Evolutionary conservation across 331 rosid species (phyloP).

Genomic region (Malus hybrid): DNA sequence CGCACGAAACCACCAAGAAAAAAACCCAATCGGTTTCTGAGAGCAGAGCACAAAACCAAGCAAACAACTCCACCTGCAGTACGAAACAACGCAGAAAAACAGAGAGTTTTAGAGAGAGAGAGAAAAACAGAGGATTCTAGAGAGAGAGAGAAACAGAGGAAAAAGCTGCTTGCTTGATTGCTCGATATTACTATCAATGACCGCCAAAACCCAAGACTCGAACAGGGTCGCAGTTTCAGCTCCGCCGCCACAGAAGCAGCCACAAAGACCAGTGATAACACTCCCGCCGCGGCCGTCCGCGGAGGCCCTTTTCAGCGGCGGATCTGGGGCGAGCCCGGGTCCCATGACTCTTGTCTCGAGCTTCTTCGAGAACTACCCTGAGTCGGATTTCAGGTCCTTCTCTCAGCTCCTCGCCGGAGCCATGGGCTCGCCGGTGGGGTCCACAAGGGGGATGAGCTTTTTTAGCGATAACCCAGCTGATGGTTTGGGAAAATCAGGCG

Average conservation of each 20-base stretch:
- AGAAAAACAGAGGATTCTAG: neutral
- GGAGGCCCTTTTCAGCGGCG: constrained; percentile 68
- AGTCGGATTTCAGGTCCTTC: constrained; percentile 63
- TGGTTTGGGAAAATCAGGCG: constrained; percentile 24
- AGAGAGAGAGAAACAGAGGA: neutral
- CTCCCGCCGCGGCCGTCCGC: constrained; percentile 85
- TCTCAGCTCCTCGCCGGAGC: constrained; percentile 98
- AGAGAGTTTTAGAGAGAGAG: neutral
- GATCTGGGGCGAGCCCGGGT: constrained; percentile 73
- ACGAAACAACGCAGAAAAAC: neutral
- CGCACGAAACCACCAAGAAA: constrained; percentile 28
- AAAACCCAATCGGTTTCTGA: neutral
- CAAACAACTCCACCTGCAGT: neutral
- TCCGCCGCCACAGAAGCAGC: neutral
- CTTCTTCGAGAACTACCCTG: constrained; percentile 52
- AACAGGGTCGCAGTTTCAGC: constrained; percentile 24
- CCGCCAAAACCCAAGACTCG: constrained; percentile 42
- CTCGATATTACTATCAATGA: constrained; percentile 29
- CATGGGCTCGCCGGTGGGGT: constrained; percentile 75
- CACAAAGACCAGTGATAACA: constrained; percentile 56
- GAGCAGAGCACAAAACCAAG: neutral
- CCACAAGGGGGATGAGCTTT: constrained; percentile 16
- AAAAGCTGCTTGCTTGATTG: neutral
- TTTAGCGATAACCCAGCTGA: constrained; percentile 17
- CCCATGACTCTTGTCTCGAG: constrained; percentile 94